These are phyloP conservation scores for Cavenderia fasciculata DNA, from an alignment of 78 protist species.

Conservation along the genomic window DNA sequence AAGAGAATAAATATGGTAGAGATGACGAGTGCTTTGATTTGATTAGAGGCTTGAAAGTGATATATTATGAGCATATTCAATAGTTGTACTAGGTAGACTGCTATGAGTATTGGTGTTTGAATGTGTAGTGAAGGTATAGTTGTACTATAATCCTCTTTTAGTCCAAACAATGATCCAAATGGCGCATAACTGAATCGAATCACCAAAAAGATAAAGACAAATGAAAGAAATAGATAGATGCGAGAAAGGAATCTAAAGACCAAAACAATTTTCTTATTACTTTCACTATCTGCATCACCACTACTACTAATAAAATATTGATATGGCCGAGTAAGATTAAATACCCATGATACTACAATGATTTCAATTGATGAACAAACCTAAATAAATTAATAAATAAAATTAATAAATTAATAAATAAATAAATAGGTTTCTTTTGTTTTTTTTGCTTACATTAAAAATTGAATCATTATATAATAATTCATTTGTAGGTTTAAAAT, in stretches of 20 bases:
- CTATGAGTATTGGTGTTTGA: constrained; percentile 2
- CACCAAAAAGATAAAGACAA: constrained; percentile 6
- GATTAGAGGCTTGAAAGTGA: neutral
- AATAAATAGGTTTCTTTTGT: neutral
- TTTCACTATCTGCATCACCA: neutral
- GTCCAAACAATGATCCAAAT: no score
- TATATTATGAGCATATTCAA: neutral
- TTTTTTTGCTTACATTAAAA: constrained; percentile 22
- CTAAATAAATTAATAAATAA: neutral
- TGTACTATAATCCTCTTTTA: neutral
- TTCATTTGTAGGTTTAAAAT: constrained; percentile 48
- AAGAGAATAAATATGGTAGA: constrained; percentile 11
- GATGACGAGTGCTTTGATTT: constrained; percentile 5
- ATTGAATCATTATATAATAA: constrained; percentile 23
- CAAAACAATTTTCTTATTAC: neutral
- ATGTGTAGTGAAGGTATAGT: neutral
- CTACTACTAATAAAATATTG: neutral
- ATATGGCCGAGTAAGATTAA: neutral
- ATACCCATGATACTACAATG: constrained; percentile 1
- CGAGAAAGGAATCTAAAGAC: constrained; percentile 22
- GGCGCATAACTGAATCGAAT: constrained; percentile 13
- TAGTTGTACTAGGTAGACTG: constrained; percentile 18
- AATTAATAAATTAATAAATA: no score
- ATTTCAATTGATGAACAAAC: constrained; percentile 43
- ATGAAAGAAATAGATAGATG: constrained; percentile 23